Evolutionary conservation across 345 rosid species (phyloP).

Genomic region (Citrus sp.): DNA sequence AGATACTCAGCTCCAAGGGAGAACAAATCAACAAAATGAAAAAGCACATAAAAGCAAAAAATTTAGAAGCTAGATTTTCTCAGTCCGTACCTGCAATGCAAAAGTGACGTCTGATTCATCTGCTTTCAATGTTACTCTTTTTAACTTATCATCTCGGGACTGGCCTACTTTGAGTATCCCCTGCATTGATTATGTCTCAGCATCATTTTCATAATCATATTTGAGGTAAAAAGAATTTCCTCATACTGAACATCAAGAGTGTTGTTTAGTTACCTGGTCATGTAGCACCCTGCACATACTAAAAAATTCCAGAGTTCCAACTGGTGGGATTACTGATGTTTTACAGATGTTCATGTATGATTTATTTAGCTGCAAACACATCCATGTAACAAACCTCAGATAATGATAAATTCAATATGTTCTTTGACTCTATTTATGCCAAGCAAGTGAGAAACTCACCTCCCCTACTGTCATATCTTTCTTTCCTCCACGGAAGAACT

Average conservation of each 20-base stretch:
- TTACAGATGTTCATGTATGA: constrained; percentile 66
- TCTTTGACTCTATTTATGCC: constrained; percentile 1
- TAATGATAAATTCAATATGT: neutral
- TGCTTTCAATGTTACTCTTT: constrained; percentile 62
- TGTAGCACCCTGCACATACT: constrained; percentile 75
- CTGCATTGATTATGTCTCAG: constrained; percentile 25
- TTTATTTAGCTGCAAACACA: constrained; percentile 67
- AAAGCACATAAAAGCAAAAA: neutral
- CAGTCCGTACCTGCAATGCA: constrained; percentile 68
- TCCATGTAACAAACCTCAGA: constrained; percentile 9
- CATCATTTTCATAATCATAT: neutral
- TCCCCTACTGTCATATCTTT: constrained; percentile 72
- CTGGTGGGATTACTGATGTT: constrained; percentile 62
- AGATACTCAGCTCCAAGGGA: neutral
- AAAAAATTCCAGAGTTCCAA: constrained; percentile 59
- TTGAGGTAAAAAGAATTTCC: neutral
- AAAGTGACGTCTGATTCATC: constrained; percentile 77
- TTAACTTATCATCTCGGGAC: constrained; percentile 65
- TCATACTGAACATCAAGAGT: neutral
- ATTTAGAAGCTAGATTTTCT: neutral
- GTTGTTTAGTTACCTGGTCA: constrained; percentile 62
- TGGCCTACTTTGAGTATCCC: constrained; percentile 77
- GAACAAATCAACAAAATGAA: neutral
- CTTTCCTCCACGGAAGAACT: constrained; percentile 71
- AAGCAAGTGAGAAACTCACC: constrained; percentile 34